Evolutionary conservation across 139 green algal genomes (phyloP).

Genomic region (Coccomyxa sp.): DNA sequence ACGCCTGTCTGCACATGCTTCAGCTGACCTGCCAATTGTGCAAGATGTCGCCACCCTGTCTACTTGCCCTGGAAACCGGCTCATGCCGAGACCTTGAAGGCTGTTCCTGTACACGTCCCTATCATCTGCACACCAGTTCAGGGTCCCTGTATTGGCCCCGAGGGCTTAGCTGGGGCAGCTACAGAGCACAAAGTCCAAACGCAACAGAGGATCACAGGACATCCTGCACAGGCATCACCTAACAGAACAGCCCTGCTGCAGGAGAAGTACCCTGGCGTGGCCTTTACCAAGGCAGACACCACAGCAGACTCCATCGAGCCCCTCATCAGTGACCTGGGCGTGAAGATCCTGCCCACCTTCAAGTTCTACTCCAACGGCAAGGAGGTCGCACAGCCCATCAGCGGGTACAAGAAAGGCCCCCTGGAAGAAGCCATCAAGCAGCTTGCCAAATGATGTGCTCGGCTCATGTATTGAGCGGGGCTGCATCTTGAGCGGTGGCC

Average conservation of each 20-base stretch:
- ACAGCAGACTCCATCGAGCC: conserved; percentile 54
- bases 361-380: conserved; percentile 72
- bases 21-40: background rate
- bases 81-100: background rate
- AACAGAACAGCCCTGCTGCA: too few species aligned
- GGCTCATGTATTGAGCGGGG: too few species aligned
- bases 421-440: conserved; percentile 52
- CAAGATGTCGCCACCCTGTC: background rate
- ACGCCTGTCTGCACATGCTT: background rate
- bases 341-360: conserved; percentile 72
- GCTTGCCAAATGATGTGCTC: conserved; percentile 29
- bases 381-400: conserved; percentile 44
- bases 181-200: too few species aligned
- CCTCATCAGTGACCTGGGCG: conserved; percentile 46
- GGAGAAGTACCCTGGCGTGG: conserved; percentile 57
- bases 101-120: background rate
- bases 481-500: too few species aligned
- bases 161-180: too few species aligned
- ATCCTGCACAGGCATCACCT: too few species aligned
- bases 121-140: too few species aligned
- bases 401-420: conserved; percentile 76
- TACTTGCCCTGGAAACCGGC: background rate
- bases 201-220: too few species aligned
- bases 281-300: conserved; percentile 74
- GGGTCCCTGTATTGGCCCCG: too few species aligned